phyloP scores from a whole-genome alignment of 257 asterid species.

The Nicotiana sylvestris region DNA sequence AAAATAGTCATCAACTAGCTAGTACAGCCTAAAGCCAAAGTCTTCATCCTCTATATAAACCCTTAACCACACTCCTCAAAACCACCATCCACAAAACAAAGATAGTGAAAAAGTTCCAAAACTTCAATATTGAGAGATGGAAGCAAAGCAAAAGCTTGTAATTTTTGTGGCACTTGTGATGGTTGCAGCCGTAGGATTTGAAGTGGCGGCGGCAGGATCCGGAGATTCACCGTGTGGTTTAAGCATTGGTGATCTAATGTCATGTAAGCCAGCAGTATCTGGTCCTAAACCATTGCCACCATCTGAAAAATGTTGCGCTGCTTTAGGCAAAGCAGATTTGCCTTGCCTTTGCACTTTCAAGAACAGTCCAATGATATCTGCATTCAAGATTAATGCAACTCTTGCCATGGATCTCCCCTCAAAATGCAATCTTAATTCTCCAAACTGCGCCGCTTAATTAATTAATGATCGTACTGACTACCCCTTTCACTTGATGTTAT shows the following conservation, averaged over 20 bases:
- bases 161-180: constrained; percentile 3
- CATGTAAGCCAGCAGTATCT: constrained; percentile 19
- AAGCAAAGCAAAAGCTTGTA: constrained; percentile 1
- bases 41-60: constrained; percentile 9
- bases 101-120: background rate
- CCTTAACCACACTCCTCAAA: background rate
- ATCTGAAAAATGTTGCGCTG: constrained; percentile 12
- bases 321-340: background rate
- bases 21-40: background rate
- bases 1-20: background rate
- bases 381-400: constrained; percentile 8
- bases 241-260: constrained; percentile 12
- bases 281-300: background rate
- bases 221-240: constrained; percentile 9
- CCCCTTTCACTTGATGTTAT: no score
- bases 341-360: constrained; percentile 20
- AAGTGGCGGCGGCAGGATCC: background rate
- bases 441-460: background rate
- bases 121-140: background rate
- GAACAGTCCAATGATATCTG: background rate
- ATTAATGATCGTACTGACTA: background rate
- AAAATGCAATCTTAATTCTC: constrained; percentile 6
- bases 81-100: background rate
- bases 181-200: constrained; percentile 1
- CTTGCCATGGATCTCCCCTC: constrained; percentile 19